Base-by-base conservation (phyloP, 2,329 filamentous ascomycete genomes). In the Phialophora tarda region DNA sequence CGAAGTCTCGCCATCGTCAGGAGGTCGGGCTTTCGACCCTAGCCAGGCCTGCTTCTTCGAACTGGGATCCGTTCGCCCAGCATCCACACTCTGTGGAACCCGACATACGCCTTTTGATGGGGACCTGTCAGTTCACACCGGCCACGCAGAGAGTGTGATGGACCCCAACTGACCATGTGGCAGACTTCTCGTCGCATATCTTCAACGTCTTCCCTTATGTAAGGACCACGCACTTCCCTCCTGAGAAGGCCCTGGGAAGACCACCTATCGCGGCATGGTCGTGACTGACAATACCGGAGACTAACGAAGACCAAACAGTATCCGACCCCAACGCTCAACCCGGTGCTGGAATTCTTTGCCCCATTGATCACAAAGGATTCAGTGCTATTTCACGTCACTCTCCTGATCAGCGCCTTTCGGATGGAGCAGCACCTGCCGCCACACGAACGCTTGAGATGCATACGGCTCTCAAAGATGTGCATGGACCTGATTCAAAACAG, bases 401-500 rank as follows among this genome's bases (percentile, higher is more conserved):
- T 62, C 8, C 51, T 62, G 23, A 41, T 56, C 34, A 62, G 60
- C 51, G 50, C 60, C 34, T 62, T 56, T 50, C 51, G 41, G 34
- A 7, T 62, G 32, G 60, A 62, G 44, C 50, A 48, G n/a, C 60
- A 62, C 60, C 23, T 56, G 5, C 24, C 60, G 23, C 50, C 60
- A 4, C 55, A 34, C 17, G 60, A 62, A 56, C 60, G 60, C 21
- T 51, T 62, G 53, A 55, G 60, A 54, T 62, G 60, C 51, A 62
- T 62, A 56, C 60, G 60, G 38, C 60, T 62, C 32, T 62, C 60
- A 7, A 62, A 62, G 41, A 50, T 55, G 32, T 62, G 60, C 60
- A 55, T 62, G 60, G 51, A 56, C 60, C 51, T 62, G 60, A 62
- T 62, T 41, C 60, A 62, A 23, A 56, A 62, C 34, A 62, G 51